phyloP scores from a whole-genome alignment of 2,329 filamentous ascomycete species.

The Beauveria caledonica region DNA sequence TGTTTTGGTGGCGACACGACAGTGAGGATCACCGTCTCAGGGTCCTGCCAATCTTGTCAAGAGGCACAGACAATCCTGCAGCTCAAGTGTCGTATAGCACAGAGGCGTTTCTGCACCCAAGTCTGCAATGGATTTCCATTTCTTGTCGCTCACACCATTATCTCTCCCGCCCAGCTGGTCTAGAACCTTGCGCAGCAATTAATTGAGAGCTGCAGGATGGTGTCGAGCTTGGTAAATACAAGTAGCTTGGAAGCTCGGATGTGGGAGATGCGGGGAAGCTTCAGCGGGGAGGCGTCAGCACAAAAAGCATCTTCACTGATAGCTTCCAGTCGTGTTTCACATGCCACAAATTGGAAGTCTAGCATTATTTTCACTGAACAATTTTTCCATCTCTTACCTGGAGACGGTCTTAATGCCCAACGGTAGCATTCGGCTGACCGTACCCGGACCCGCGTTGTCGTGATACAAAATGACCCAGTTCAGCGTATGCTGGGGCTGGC shows the following conservation, averaged over 20 bases:
- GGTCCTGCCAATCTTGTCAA: constrained; percentile 6
- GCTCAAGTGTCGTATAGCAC: background rate
- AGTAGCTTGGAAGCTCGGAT: too few relatives aligned
- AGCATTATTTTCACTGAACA: background rate
- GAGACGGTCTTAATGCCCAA: background rate
- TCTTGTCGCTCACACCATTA: background rate
- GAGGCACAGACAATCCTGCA: background rate
- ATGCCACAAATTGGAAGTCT: background rate
- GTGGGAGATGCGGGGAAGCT: constrained; percentile 6
- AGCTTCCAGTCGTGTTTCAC: constrained; percentile 4
- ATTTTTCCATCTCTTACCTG: background rate
- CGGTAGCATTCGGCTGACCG: background rate
- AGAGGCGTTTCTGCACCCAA: background rate
- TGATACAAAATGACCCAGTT: background rate
- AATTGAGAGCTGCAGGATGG: background rate
- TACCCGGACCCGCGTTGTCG: background rate
- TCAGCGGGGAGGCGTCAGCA: background rate
- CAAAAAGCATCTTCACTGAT: background rate
- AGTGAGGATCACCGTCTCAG: background rate
- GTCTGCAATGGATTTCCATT: background rate
- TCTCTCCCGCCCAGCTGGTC: background rate
- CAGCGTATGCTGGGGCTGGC: background rate
- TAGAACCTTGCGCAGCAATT: background rate
- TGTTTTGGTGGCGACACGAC: constrained; percentile 3
- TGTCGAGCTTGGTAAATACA: background rate